Conservation (phyloP, 2,329 filamentous ascomycete genomes). For the Whalleya microplaca region DNA sequence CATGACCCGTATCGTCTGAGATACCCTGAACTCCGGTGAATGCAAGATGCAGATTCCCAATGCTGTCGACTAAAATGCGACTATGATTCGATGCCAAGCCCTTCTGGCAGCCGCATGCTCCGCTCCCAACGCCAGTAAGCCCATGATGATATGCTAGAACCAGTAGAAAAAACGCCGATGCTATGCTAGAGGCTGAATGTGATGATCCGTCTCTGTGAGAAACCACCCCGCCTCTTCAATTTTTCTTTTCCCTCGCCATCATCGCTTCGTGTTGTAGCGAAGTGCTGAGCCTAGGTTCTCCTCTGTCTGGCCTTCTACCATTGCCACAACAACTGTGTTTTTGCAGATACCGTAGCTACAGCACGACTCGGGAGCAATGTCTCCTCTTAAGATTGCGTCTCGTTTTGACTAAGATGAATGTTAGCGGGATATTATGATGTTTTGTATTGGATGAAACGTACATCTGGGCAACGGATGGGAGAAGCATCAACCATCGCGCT, state of each 20-base stretch:
- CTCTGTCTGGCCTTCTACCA: slow-evolving; percentile 38
- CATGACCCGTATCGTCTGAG: slow-evolving; percentile 18
- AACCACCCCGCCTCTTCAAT: neutral
- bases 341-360: slow-evolving; percentile 59
- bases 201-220: neutral
- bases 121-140: slow-evolving; percentile 19
- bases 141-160: slow-evolving; percentile 15
- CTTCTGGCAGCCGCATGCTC: slow-evolving; percentile 9
- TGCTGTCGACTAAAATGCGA: slow-evolving; percentile 15
- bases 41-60: slow-evolving; percentile 17
- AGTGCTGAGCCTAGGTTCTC: slow-evolving; percentile 10
- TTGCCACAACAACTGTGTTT: slow-evolving; percentile 52
- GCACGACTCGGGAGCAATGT: slow-evolving; percentile 52
- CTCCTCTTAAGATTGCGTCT: slow-evolving; percentile 52
- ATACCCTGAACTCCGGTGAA: slow-evolving; percentile 19
- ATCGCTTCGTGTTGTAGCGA: slow-evolving; percentile 20
- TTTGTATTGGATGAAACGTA: slow-evolving; percentile 29
- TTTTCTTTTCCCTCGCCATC: slow-evolving; percentile 4
- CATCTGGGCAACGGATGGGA: slow-evolving; percentile 45
- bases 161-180: slow-evolving; percentile 21
- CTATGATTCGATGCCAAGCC: slow-evolving; percentile 12
- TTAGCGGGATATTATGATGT: slow-evolving; percentile 3
- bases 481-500: slow-evolving; percentile 34
- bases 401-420: slow-evolving; percentile 36
- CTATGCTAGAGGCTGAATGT: slow-evolving; percentile 12